Base-by-base conservation (phyloP, 2,329 filamentous ascomycete species). In the Trichoderma harzianum region DNA sequence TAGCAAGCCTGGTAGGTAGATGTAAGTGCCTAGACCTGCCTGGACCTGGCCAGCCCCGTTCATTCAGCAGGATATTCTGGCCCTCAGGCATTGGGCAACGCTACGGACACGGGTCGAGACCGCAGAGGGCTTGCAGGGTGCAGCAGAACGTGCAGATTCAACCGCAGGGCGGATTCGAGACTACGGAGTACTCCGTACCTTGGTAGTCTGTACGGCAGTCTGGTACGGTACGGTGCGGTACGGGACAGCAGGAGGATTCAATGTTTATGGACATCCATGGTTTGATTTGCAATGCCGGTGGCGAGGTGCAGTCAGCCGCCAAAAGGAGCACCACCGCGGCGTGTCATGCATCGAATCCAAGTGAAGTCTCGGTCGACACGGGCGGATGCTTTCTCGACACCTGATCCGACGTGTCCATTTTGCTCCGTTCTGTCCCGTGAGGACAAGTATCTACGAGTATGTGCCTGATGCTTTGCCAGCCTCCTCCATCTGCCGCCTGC, bases 51-150 rank as follows among this genome's bases (percentile, higher is more conserved):
- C n/a, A 53, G 47, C n/a, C 43, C 43, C 43, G 43, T 21, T 21
- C 2, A 53, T 53, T 0, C 47, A 53, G n/a, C 47, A 53, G 36
- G 34, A 36, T 36, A 36, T 43, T 47, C 26, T 64, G 57, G 24
- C 30, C 18, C n/a, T 30, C 28, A 14, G 28, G 57, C 57, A 32
- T 68, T 58, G 36, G 34, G 53, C 53, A 14, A 32, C 60, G 34
- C 60, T 39, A 14, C 55, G 18, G 28, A 36, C 43, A n/a, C 60
- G 69, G 47, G 69, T 70, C 69, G 47, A 60, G 69, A 63, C 69
- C 69, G 51, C 32, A 57, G 65, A 55, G 43, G 64, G 51, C 53
- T 58, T 39, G 64, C 43, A 65, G 28, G n/a, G 47, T 53, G 47
- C 47, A 53, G n/a, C 0, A 53, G n/a, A 39, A 39, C 36, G 43